phyloP scores from a whole-genome alignment of 495 filamentous ascomycete genomes.

The Jackrogersella multiformis region DNA sequence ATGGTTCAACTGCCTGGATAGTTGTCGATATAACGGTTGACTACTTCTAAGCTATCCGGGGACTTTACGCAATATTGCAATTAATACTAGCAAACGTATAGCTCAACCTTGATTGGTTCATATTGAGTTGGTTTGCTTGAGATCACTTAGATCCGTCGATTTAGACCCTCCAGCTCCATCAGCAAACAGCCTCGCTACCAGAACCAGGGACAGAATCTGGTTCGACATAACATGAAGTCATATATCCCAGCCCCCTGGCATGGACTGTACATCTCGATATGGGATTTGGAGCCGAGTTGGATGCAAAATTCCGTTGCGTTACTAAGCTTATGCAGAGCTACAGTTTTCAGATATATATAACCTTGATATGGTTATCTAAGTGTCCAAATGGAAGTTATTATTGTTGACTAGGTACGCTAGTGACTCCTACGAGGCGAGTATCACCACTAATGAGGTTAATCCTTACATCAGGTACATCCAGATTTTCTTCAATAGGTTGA shows the following conservation, averaged over 20 bases:
- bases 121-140: background rate
- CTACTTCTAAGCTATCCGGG: constrained; percentile 10
- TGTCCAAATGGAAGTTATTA: background rate
- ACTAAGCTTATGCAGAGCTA: constrained; percentile 18
- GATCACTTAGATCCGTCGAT: constrained; percentile 2
- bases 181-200: constrained; percentile 25
- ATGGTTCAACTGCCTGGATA: background rate
- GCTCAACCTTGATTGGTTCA: background rate
- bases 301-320: constrained; percentile 29
- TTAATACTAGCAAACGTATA: constrained; percentile 16
- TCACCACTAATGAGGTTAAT: background rate
- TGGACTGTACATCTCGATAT: background rate
- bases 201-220: constrained; percentile 28
- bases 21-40: constrained; percentile 26
- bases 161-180: background rate
- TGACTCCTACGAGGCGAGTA: constrained; percentile 1
- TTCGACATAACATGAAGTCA: constrained; percentile 25
- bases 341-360: background rate
- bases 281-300: constrained; percentile 9
- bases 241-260: constrained; percentile 10
- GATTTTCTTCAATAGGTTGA: background rate
- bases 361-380: background rate
- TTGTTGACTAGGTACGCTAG: background rate
- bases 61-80: background rate
- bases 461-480: background rate